phyloP scores from a whole-genome alignment of 441 rosid genomes.

The Metrosideros polymorpha region DNA sequence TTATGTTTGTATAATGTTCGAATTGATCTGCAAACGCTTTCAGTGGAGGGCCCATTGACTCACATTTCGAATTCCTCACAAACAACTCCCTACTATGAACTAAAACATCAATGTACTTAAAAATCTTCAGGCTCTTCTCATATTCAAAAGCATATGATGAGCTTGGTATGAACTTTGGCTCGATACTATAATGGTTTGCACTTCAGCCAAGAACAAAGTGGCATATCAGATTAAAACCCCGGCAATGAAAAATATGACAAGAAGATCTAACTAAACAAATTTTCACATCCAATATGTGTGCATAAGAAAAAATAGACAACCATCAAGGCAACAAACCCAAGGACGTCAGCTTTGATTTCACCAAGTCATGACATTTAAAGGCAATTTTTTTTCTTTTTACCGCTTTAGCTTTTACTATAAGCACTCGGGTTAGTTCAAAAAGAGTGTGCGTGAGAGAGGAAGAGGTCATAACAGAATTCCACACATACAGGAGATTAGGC shows the following conservation, averaged over 20 bases:
- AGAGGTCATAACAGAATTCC: no score
- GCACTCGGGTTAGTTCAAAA: no score
- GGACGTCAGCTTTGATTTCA: conserved; percentile 61
- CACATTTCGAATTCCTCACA: not conserved
- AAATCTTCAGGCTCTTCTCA: not conserved
- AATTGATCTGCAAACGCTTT: not conserved
- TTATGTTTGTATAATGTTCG: not conserved
- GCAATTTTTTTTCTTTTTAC: no score
- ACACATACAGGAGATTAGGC: no score
- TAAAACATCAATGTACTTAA: not conserved
- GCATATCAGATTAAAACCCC: not conserved
- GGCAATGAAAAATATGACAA: not conserved
- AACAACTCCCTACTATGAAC: not conserved
- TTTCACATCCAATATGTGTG: not conserved
- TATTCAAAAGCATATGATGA: not conserved
- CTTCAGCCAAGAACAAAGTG: not conserved
- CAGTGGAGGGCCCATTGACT: not conserved
- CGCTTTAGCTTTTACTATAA: no score
- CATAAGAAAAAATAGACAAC: not conserved
- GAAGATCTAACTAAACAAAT: not conserved
- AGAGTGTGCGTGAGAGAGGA: no score
- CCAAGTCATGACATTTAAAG: no score
- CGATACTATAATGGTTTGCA: not conserved
- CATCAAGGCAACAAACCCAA: conserved; percentile 55
- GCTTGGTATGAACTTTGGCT: not conserved